phyloP scores from a whole-genome alignment of 176 grass and related monocot genomes.

The Triticum urartu region DNA sequence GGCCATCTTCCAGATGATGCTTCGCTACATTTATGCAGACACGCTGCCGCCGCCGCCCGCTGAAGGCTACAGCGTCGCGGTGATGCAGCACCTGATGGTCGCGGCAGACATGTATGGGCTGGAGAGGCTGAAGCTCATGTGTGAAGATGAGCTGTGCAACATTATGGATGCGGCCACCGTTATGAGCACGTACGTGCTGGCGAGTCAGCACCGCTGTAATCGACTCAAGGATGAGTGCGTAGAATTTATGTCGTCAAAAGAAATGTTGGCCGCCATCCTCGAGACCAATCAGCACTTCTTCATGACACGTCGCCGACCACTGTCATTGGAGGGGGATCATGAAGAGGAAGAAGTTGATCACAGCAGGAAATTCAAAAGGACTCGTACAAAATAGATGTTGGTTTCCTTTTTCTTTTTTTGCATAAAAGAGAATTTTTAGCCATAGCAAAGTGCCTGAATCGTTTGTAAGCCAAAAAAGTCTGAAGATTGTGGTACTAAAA shows the following conservation, averaged over 20 bases:
- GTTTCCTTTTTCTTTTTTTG: too few species aligned
- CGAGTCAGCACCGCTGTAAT: background rate
- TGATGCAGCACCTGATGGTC: slow-evolving; percentile 19
- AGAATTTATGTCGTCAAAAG: background rate
- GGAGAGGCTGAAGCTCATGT: background rate
- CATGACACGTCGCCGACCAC: too few species aligned
- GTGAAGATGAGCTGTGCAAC: background rate
- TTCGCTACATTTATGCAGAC: slow-evolving; percentile 27
- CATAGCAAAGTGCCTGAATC: too few species aligned
- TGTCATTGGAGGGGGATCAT: too few species aligned
- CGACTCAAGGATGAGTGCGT: background rate
- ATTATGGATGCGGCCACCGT: background rate
- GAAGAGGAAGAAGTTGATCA: too few species aligned
- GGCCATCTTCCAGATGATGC: slow-evolving; percentile 8
- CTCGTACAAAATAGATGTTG: too few species aligned
- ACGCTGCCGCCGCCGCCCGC: background rate
- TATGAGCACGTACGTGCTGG: background rate
- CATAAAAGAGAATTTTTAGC: too few species aligned
- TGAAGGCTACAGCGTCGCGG: background rate
- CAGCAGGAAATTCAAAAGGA: too few species aligned
- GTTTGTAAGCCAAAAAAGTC: too few species aligned
- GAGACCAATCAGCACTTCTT: too few species aligned
- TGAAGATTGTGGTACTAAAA: too few species aligned
- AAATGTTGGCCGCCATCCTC: too few species aligned
- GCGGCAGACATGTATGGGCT: background rate